A percentile compares a stretch with the other conserved stretches of the same genome.
phyloP scores from a whole-genome alignment of 2,329 filamentous ascomycete species.

The Ophiostoma himal-ulmi region DNA sequence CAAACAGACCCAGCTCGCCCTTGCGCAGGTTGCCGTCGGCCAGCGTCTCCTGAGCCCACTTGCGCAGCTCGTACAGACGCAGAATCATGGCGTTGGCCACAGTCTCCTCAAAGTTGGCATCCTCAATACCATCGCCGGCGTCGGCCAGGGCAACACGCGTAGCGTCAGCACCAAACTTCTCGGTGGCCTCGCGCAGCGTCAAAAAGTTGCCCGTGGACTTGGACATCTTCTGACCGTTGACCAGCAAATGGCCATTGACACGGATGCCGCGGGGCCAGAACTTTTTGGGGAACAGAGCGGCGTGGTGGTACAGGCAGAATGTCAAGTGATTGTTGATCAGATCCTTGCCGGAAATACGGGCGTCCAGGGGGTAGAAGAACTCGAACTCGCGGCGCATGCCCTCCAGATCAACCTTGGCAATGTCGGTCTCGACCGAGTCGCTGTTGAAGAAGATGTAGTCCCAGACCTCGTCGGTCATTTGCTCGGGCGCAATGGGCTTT shows the following conservation, averaged over 20 bases:
- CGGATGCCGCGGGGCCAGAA: conserved; percentile 86
- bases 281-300: conserved; percentile 78
- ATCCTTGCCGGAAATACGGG: conserved; percentile 86
- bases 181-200: conserved; percentile 75
- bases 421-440: conserved; percentile 64
- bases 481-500: conserved; percentile 66
- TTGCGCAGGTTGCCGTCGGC: conserved; percentile 61
- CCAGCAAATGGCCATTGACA: conserved; percentile 84
- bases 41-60: conserved; percentile 86
- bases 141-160: conserved; percentile 84
- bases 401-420: conserved; percentile 59
- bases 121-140: conserved; percentile 86
- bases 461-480: conserved; percentile 94
- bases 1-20: conserved; percentile 71
- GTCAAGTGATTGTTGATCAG: conserved; percentile 90
- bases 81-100: conserved; percentile 90
- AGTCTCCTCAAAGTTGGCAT: conserved; percentile 95
- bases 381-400: conserved; percentile 86
- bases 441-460: conserved; percentile 86
- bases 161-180: conserved; percentile 93
- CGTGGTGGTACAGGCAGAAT: conserved; percentile 90
- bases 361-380: conserved; percentile 93
- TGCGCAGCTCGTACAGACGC: conserved; percentile 68
- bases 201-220: conserved; percentile 98
- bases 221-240: conserved; percentile 98